Conservation (phyloP, 2,329 filamentous ascomycete genomes). For the Penicillium janthinellum region DNA sequence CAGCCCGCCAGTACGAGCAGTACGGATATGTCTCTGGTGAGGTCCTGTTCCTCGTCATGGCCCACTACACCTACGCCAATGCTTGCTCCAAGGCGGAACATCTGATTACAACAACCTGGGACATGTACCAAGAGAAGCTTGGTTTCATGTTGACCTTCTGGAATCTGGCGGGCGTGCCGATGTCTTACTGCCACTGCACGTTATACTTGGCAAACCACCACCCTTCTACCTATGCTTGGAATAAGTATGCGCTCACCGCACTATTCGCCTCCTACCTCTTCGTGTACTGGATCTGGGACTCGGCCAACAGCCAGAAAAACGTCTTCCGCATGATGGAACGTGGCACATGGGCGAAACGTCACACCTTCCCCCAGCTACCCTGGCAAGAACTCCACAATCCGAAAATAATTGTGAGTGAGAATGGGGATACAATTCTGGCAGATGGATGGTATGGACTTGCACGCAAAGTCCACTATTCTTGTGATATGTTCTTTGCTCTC, state of each 20-base stretch:
- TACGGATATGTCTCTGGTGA: conserved; percentile 84
- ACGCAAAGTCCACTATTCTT: conserved; percentile 78
- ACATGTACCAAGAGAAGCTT: conserved; percentile 96
- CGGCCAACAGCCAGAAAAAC: conserved; percentile 89
- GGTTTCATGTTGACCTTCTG: conserved; percentile 98
- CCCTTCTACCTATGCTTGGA: conserved; percentile 75
- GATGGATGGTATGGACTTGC: conserved; percentile 84
- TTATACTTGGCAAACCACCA: conserved; percentile 82
- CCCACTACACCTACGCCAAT: conserved; percentile 88
- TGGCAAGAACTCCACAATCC: conserved; percentile 82
- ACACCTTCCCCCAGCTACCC: conserved; percentile 82
- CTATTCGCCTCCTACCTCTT: conserved; percentile 73
- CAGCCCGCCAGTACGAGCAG: conserved; percentile 80
- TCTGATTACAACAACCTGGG: conserved; percentile 85
- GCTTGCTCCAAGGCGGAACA: conserved; percentile 91
- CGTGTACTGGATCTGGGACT: conserved; percentile 91
- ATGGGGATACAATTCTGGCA: conserved; percentile 73
- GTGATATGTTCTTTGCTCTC: conserved; percentile 75
- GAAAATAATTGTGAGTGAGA: conserved; percentile 69
- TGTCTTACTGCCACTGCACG: conserved; percentile 90
- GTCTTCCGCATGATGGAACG: conserved; percentile 78
- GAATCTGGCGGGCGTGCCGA: conserved; percentile 88
- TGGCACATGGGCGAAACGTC: conserved; percentile 67
- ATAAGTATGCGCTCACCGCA: conserved; percentile 61
- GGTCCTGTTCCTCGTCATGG: conserved; percentile 78